A percentile compares a stretch with the other conserved stretches of the same genome.
Evolutionary conservation across 2,329 filamentous ascomycete species (phyloP).

Genomic region (Fusarium devonianum): DNA sequence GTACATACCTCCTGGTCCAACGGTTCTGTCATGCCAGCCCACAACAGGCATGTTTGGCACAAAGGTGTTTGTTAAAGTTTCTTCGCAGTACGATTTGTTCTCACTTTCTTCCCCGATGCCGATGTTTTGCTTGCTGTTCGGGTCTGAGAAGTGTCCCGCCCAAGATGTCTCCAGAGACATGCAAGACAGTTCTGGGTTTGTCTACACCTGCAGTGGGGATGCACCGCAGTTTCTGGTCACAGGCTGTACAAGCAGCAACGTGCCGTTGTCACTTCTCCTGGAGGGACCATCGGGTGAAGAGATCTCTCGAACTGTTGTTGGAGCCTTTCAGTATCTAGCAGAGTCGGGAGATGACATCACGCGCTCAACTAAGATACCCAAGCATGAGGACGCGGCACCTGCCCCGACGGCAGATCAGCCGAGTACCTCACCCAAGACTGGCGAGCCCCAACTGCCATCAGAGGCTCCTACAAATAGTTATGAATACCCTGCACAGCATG

Average conservation of each 20-base stretch:
- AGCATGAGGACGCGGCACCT: slow-evolving; percentile 49
- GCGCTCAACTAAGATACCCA: slow-evolving; percentile 47
- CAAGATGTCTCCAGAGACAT: slow-evolving; percentile 68
- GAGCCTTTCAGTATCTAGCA: slow-evolving; percentile 59
- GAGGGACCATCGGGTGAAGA: slow-evolving; percentile 61
- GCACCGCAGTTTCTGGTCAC: slow-evolving; percentile 69
- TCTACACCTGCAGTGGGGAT: slow-evolving; percentile 76
- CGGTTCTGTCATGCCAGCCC: slow-evolving; percentile 75
- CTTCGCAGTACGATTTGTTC: slow-evolving; percentile 75
- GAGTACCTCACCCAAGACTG: slow-evolving; percentile 53
- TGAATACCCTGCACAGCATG: slow-evolving; percentile 54
- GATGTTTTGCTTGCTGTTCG: slow-evolving; percentile 75
- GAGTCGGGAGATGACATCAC: slow-evolving; percentile 56
- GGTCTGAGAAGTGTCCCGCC: slow-evolving; percentile 71
- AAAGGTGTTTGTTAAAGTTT: slow-evolving; percentile 76
- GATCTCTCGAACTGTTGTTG: slow-evolving; percentile 57
- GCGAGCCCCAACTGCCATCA: slow-evolving; percentile 48
- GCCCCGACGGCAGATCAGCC: slow-evolving; percentile 49
- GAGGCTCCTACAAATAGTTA: slow-evolving; percentile 54
- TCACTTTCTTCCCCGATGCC: slow-evolving; percentile 61
- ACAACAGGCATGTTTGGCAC: slow-evolving; percentile 72
- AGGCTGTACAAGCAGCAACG: slow-evolving; percentile 56
- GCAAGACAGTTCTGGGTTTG: slow-evolving; percentile 66
- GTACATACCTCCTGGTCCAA: slow-evolving; percentile 68
- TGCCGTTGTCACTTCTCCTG: slow-evolving; percentile 63